Base-by-base conservation (phyloP, 305 asterid genomes). In the Fraxinus velutina region DNA sequence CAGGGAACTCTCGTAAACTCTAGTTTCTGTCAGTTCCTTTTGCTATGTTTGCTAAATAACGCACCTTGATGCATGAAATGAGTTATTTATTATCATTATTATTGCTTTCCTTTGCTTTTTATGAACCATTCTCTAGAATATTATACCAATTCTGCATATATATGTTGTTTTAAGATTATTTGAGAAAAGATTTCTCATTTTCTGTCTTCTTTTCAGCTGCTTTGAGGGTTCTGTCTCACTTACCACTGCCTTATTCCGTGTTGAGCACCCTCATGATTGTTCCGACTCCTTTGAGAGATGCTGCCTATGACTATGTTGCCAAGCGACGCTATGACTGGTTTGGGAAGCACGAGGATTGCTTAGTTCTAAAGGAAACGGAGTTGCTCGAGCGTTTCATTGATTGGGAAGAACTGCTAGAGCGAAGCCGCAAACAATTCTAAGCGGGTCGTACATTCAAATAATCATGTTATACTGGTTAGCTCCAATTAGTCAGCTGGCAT, bases 331-430 rank as follows among this genome's bases (percentile, higher is more conserved):
- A 93, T 81, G 84, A 89, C 72, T 95, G 97, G 97, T 95, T 92
- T 34, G 97, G 99, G 15, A 95, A 92, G 85, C 87, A 85, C 13
- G 86, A 89, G 27, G 94, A 89, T 83, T 95, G 99, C 86, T 87
- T 93, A 83, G 97, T 93, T 47, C 84, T 93, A 64, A 87, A 90
- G 84, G 97, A 95, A 81, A 88, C 85, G 21, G 96, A 92, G 89
- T 77, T 95, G 89, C 93, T 95, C 27, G 95, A 92, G 75, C 96
- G 97, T 60, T 95, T 95, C 71, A 76, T 93, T 50, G 98, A 93
- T 79, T 86, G 91, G 94, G 96, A 95, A 85, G 98, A 93, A 83
- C 89, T 93, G 15, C 83, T 92, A 5, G 89, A 89, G 86, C 93
- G 92, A 81, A 86, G 85, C 71, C 87, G 80, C 86, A 85, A 83